Evolutionary conservation across 257 asterid species (phyloP).

Genomic region (Plantago major): DNA sequence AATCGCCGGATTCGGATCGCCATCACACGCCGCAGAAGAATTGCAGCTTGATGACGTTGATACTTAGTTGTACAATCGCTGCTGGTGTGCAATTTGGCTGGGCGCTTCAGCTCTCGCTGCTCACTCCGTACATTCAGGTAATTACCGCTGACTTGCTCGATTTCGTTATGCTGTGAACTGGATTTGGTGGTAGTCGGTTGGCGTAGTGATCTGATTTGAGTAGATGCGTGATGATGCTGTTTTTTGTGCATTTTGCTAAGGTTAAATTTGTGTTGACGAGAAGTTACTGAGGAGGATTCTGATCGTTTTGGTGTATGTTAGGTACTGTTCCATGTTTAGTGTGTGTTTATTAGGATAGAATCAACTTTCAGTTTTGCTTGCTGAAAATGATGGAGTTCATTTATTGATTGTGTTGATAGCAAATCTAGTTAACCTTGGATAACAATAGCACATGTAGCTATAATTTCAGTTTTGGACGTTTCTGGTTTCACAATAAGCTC

Average conservation of each 20-base stretch:
- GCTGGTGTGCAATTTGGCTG: conserved; percentile 99
- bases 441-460: background rate
- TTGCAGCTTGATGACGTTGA: conserved; percentile 54
- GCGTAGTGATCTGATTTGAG: conserved; percentile 3
- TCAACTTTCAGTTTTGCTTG: too few relatives aligned
- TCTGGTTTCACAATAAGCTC: too few relatives aligned
- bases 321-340: too few relatives aligned
- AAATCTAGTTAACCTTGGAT: background rate
- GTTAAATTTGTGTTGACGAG: too few relatives aligned
- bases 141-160: background rate
- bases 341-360: too few relatives aligned
- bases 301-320: too few relatives aligned
- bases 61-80: conserved; percentile 90
- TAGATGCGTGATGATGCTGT: conserved; percentile 13
- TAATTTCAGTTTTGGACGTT: background rate
- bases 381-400: too few relatives aligned
- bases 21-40: conserved; percentile 31
- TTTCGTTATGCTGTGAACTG: background rate
- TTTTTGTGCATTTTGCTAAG: background rate
- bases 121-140: conserved; percentile 97
- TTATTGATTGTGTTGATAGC: too few relatives aligned
- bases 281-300: background rate
- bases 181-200: background rate
- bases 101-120: conserved; percentile 97
- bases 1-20: conserved; percentile 28